Percentiles rank a stretch among this genome's conserved stretches.
phyloP scores from a whole-genome alignment of 495 filamentous ascomycete species.

The Aspergillus taichungensis region DNA sequence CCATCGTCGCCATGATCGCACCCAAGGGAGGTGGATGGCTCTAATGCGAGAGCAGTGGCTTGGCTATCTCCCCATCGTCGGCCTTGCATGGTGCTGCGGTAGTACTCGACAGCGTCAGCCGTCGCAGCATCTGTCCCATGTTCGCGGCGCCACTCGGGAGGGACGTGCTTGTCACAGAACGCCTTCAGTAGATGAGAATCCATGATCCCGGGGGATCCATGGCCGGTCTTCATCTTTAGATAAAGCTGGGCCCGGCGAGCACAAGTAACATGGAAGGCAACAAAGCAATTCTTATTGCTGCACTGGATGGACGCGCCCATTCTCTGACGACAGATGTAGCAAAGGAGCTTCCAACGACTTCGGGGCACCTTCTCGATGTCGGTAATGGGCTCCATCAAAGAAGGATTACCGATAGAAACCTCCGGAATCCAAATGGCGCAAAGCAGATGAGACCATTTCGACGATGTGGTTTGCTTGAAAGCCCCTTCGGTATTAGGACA shows the following conservation, averaged over 20 bases:
- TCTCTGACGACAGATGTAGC: conserved; percentile 93
- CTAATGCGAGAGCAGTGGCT: conserved; percentile 71
- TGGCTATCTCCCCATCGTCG: conserved; percentile 87
- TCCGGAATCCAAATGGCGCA: conserved; percentile 99
- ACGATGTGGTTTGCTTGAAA: conserved; percentile 94
- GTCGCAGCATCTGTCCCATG: conserved; percentile 65
- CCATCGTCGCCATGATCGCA: conserved; percentile 22
- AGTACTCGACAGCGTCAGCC: conserved; percentile 67
- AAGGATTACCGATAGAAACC: conserved; percentile 88
- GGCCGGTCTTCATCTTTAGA: conserved; percentile 91
- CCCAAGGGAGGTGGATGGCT: conserved; percentile 53
- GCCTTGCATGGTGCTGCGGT: conserved; percentile 75
- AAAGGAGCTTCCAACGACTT: conserved; percentile 84
- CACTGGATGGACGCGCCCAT: conserved; percentile 99
- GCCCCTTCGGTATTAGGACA: conserved; percentile 96
- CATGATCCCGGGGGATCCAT: conserved; percentile 67
- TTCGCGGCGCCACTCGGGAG: conserved; percentile 78
- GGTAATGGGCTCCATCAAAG: conserved; percentile 96
- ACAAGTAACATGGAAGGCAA: conserved; percentile 98
- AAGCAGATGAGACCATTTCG: conserved; percentile 91
- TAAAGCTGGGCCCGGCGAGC: conserved; percentile 80
- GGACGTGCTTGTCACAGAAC: conserved; percentile 94
- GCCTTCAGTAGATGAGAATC: conserved; percentile 89
- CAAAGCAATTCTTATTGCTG: conserved; percentile 92
- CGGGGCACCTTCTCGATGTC: conserved; percentile 96